Evolutionary conservation across 2,329 filamentous ascomycete species (phyloP).

Genomic region (Tolypocladium capitatum): DNA sequence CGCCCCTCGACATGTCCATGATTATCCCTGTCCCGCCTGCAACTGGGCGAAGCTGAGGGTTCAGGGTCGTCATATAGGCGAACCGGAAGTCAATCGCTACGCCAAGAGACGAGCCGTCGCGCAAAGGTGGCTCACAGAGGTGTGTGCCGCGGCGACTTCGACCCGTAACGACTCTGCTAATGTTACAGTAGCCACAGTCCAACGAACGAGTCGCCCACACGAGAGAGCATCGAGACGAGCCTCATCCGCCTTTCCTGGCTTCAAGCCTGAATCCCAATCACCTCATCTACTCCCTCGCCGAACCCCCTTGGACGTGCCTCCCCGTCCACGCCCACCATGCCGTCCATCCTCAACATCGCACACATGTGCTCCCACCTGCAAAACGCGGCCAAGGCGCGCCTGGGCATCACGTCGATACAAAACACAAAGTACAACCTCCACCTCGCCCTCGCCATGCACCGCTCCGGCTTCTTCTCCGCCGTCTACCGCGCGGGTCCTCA

Average conservation of each 20-base stretch:
- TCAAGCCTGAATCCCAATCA: not conserved
- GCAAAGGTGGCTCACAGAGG: not conserved
- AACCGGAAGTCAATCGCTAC: not conserved
- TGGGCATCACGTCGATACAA: constrained; percentile 72
- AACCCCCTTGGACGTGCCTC: not conserved
- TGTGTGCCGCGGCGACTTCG: not conserved
- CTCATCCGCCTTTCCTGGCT: not conserved
- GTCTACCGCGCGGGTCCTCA: constrained; percentile 58
- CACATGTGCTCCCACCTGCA: constrained; percentile 84
- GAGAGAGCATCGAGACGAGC: not conserved
- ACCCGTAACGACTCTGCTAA: not conserved
- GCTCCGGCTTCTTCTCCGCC: constrained; percentile 66
- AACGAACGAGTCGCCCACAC: not conserved
- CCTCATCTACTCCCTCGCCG: not conserved
- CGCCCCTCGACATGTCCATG: not conserved
- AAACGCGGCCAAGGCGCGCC: constrained; percentile 72
- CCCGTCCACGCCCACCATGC: constrained; percentile 15
- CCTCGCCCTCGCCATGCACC: constrained; percentile 65
- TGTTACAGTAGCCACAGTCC: not conserved
- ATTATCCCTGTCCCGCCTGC: not conserved
- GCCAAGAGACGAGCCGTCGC: not conserved
- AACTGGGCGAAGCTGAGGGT: not conserved
- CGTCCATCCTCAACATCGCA: constrained; percentile 53
- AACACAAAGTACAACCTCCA: constrained; percentile 69
- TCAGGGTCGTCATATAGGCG: not conserved